phyloP scores from a whole-genome alignment of 768 basidiomycete genomes.

The Tricholoma furcatifolium region DNA sequence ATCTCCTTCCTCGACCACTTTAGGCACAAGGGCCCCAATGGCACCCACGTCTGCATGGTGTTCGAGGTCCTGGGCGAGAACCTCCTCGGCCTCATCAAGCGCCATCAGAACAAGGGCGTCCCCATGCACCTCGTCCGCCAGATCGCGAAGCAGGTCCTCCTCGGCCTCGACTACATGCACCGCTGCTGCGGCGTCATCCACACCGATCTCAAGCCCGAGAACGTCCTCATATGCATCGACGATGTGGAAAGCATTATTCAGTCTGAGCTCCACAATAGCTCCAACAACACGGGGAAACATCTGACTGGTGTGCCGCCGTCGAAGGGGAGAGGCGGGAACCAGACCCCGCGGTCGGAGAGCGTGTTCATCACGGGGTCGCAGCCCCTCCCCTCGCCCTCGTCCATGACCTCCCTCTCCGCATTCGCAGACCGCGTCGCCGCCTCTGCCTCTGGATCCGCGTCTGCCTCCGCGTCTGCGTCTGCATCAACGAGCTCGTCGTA shows the following conservation, averaged over 20 bases:
- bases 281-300: constrained; percentile 54
- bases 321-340: constrained; percentile 93
- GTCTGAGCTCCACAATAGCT: constrained; percentile 62
- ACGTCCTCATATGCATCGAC: constrained; percentile 95
- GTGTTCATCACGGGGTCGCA: constrained; percentile 89
- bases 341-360: constrained; percentile 82
- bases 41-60: constrained; percentile 98
- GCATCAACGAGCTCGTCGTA: constrained; percentile 38
- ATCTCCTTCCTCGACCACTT: constrained; percentile 98
- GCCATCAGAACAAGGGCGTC: constrained; percentile 97
- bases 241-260: constrained; percentile 93
- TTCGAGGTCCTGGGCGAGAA: constrained; percentile 99
- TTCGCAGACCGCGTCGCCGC: constrained; percentile 12
- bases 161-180: constrained; percentile 98
- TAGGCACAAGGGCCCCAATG: constrained; percentile 94
- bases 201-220: constrained; percentile 97
- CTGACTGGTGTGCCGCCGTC: constrained; percentile 92
- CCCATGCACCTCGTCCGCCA: constrained; percentile 91
- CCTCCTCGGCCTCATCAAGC: constrained; percentile 92
- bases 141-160: constrained; percentile 93
- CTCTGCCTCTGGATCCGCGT: neutral
- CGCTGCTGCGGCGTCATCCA: constrained; percentile 96
- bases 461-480: neutral
- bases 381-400: constrained; percentile 85
- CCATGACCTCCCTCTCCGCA: constrained; percentile 26